These are phyloP conservation scores for Amanita rubescens DNA, from an alignment of 768 basidiomycete genomes.

Conservation along the genomic window DNA sequence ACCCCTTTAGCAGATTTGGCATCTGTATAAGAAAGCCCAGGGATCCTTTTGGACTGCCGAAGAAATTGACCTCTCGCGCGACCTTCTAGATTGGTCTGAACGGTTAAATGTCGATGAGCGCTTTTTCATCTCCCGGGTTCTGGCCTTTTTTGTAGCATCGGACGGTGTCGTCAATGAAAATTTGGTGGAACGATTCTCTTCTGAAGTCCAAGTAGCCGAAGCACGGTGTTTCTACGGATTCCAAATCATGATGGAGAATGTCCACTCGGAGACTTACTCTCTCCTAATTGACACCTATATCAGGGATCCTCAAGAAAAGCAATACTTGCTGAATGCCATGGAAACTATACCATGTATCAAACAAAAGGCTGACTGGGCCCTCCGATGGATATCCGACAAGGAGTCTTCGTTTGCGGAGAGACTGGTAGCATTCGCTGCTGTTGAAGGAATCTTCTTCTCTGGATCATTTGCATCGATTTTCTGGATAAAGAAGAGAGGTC, in stretches of 20 bases:
- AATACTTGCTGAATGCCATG: constrained; percentile 84
- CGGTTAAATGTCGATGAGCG: constrained; percentile 82
- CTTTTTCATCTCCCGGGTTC: constrained; percentile 89
- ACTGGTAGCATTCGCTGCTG: constrained; percentile 90
- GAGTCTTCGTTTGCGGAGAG: constrained; percentile 82
- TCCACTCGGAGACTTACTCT: constrained; percentile 97
- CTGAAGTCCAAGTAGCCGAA: constrained; percentile 90
- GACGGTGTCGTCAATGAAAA: constrained; percentile 99
- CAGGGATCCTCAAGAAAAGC: constrained; percentile 70
- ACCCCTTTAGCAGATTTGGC: constrained; percentile 70
- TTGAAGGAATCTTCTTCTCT: constrained; percentile 97
- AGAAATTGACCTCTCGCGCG: constrained; percentile 89
- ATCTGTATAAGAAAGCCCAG: constrained; percentile 95
- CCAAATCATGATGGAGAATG: constrained; percentile 99
- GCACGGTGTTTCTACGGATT: constrained; percentile 98
- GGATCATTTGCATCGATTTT: constrained; percentile 94
- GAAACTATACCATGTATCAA: constrained; percentile 91
- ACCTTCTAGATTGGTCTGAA: constrained; percentile 82
- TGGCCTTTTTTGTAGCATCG: constrained; percentile 96
- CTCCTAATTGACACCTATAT: constrained; percentile 96
- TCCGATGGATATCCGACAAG: constrained; percentile 84
- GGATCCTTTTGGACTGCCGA: constrained; percentile 96
- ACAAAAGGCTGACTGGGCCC: constrained; percentile 93
- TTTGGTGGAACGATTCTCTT: constrained; percentile 88
- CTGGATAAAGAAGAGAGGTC: constrained; percentile 96